A percentile compares a stretch with the other conserved stretches of the same genome.
Evolutionary conservation across 306 rosid species (phyloP).

Genomic region (Purshia tridentata): DNA sequence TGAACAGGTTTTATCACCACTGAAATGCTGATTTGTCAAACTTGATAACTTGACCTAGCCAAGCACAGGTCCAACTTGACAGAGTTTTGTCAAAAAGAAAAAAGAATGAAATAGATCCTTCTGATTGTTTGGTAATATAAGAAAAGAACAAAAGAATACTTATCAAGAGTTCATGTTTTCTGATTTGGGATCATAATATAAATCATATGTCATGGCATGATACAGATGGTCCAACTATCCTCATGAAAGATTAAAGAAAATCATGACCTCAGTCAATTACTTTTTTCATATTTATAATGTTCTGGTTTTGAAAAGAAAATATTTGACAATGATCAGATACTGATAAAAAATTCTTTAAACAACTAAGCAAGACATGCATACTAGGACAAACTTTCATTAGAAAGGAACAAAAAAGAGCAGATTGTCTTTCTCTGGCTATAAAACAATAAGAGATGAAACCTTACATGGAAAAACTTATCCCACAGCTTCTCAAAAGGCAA

Average conservation of each 20-base stretch:
- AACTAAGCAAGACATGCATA: background rate
- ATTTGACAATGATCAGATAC: background rate
- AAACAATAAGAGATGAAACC: constrained; percentile 24
- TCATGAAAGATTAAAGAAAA: background rate
- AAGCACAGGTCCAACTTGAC: too few relatives aligned
- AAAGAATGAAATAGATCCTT: too few relatives aligned
- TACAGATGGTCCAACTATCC: background rate
- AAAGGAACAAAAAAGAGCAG: constrained; percentile 2
- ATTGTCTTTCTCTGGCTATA: background rate
- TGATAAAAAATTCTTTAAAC: background rate
- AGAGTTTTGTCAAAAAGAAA: too few relatives aligned
- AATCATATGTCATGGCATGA: background rate
- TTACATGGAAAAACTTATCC: constrained; percentile 91
- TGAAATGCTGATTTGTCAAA: background rate
- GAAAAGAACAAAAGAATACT: too few relatives aligned
- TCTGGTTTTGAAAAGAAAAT: background rate
- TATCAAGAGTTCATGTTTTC: too few relatives aligned
- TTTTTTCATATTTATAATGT: background rate
- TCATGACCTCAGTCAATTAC: background rate
- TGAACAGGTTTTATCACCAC: constrained; percentile 1
- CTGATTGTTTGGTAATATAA: too few relatives aligned
- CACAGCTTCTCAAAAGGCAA: constrained; percentile 90
- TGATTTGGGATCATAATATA: background rate
- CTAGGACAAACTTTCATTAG: background rate
- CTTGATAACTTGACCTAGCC: too few relatives aligned